Base-by-base conservation (phyloP, 495 filamentous ascomycete genomes). In the Penicillium parvum region DNA sequence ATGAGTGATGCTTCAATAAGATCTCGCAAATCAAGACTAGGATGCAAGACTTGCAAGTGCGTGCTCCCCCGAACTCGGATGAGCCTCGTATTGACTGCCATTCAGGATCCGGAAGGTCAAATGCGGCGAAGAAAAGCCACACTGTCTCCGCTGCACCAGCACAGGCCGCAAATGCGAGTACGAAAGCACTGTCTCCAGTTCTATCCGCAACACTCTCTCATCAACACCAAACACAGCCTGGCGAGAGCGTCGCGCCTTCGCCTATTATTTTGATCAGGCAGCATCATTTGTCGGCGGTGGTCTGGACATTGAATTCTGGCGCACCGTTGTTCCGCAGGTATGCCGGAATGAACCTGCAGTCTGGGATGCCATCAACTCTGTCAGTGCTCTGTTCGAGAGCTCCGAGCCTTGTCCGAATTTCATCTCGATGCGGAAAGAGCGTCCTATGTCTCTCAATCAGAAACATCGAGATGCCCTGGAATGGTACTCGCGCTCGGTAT, bases 271-370 rank as follows among this genome's bases (percentile, higher is more conserved):
- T 33, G 49, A 69, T 18, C 30, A 50, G 14, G 60, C 59, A 3
- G 58, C 66, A 14, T 22, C 39, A 0, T 59, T 49, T 8, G 40
- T 71, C 11, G 64, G 64, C 5, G 77, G 72, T 14, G 70, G 58
- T 22, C 55, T 77, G 21, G 76, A 79, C 52, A 55, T 63, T 21
- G 63, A 68, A 41, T 82, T 83, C 47, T 82, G 78, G 79, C 57
- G 71, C 19, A 69, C 66, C 8, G 55, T 77, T 14, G 69, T 82
- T 6, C 71, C 78, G 4, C 77, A 79, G 53, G 67, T 77, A 11
- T 75, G 74, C 44, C 75, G 70, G 25, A 59, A 58, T 32, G 77
- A 81, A 45, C 76, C 79, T 0, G 77, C 77, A 0, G 71, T 82
- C 1, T 76, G 76, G 57, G 77, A 82, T 52, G 79, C 78, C 20